A percentile compares a stretch with the other conserved stretches of the same genome.
These are phyloP conservation scores for Vitis rotundifolia DNA, from an alignment of 164 flowering plant genomes.

Conservation along the genomic window DNA sequence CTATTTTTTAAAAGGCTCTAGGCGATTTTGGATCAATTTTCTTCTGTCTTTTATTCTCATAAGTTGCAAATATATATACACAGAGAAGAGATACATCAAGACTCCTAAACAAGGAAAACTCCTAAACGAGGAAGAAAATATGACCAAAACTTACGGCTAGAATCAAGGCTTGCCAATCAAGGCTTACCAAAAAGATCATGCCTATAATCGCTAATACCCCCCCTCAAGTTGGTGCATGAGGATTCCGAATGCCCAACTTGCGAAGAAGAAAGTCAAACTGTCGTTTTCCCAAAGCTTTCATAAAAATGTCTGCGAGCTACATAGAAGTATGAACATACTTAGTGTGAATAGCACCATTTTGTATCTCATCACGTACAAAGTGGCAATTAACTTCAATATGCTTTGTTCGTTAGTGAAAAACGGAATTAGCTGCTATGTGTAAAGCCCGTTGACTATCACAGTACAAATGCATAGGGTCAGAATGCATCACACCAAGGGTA, in stretches of 20 bases:
- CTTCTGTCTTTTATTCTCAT: too few relatives aligned
- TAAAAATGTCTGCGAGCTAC: conserved; percentile 2
- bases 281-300: not conserved
- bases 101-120: not conserved
- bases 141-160: too few relatives aligned
- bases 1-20: too few relatives aligned
- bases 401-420: not conserved
- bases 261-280: not conserved
- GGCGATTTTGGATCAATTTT: too few relatives aligned
- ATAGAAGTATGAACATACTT: not conserved
- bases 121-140: not conserved
- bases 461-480: not conserved
- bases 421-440: not conserved
- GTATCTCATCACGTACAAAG: not conserved
- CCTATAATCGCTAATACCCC: not conserved
- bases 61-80: too few relatives aligned
- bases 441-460: conserved; percentile 5
- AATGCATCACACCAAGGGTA: not conserved
- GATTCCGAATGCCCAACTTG: conserved; percentile 5
- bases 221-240: conserved; percentile 12
- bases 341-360: not conserved
- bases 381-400: not conserved
- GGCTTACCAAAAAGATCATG: too few relatives aligned
- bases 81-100: too few relatives aligned
- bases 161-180: not conserved